A percentile compares a stretch with the other conserved stretches of the same genome.
phyloP scores from a whole-genome alignment of 768 basidiomycete species.

The Strobilomyces dryophilus region DNA sequence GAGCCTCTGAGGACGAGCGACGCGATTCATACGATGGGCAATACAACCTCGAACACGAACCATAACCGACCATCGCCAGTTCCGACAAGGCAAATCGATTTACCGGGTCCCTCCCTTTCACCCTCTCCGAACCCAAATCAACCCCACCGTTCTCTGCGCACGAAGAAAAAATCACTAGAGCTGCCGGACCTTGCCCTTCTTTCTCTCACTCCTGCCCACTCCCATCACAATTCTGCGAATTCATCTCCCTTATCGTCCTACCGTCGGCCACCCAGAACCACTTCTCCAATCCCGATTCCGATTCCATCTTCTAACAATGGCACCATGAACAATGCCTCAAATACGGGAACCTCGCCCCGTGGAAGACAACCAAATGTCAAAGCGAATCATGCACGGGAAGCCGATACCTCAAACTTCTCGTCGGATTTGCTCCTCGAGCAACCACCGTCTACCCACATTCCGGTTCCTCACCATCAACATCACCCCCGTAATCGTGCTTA shows the following conservation, averaged over 20 bases:
- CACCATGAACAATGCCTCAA: slow-evolving; percentile 33
- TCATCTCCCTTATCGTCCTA: slow-evolving; percentile 39
- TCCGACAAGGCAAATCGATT: slow-evolving; percentile 25
- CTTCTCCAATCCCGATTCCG: slow-evolving; percentile 50
- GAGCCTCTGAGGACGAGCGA: slow-evolving; percentile 12
- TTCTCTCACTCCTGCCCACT: slow-evolving; percentile 40
- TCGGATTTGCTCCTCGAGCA: slow-evolving; percentile 39
- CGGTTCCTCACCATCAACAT: slow-evolving; percentile 29
- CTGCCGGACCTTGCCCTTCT: slow-evolving; percentile 66
- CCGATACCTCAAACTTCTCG: slow-evolving; percentile 32
- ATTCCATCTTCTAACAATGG: slow-evolving; percentile 36
- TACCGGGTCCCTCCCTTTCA: slow-evolving; percentile 26
- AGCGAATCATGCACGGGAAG: slow-evolving; percentile 20
- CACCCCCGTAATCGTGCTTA: slow-evolving; percentile 32
- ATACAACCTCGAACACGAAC: slow-evolving; percentile 30
- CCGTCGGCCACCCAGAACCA: slow-evolving; percentile 38
- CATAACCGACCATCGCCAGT: slow-evolving; percentile 26
- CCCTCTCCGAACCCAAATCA: slow-evolving; percentile 38
- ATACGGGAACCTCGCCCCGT: slow-evolving; percentile 34
- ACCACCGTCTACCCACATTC: slow-evolving; percentile 42
- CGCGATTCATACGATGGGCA: slow-evolving; percentile 30
- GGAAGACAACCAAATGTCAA: slow-evolving; percentile 32
- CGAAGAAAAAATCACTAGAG: slow-evolving; percentile 71
- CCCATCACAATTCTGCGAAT: slow-evolving; percentile 34
- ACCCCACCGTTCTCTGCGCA: slow-evolving; percentile 58